Evolutionary conservation across 208 protist genomes (phyloP), one percentile per base, ranked within the genome.

Genomic region (Spongospora subterranea): DNA sequence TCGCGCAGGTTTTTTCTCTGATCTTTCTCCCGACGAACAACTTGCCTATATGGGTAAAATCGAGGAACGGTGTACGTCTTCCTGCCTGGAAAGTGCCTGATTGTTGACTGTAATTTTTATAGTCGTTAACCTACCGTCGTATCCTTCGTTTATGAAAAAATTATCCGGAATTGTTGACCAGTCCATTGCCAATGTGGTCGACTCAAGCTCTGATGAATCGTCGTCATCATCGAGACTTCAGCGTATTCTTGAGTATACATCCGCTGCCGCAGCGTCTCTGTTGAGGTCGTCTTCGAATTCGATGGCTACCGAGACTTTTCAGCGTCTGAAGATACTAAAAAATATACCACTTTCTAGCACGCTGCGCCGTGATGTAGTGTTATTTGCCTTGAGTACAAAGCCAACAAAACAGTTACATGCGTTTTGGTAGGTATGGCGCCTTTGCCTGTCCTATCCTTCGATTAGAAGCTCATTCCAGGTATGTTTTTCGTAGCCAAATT

Each of bases 241-340:
- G n/a, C 71, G 71, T 6, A 82, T 82, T 43, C 71, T 82, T 43
- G 71, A 82, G n/a, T 39, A 20, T n/a, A 39, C 71, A 43, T 82
- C 71, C 13, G 71, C 71, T 20, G 71, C 17, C 71, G 71, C 71
- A 6, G 71, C 71, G 17, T 20, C 6, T 6, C 71, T 82, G 6
- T 20, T 82, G 17, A 43, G 11, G n/a, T 6, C 6, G 17, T 39
- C 71, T 13, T n/a, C 71, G 17, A n/a, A 82, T 43, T 20, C 71
- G 71, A 82, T n/a, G n/a, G 17, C 71, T 35, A n/a, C 6, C 6
- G n/a, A 82, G 40, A 35, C n/a, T 43, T n/a, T 45, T 6, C 35
- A 82, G n/a, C 71, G n/a, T 20, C 40, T 82, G 71, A 6, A 82
- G 71, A 82, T 82, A 40, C 71, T 82, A n/a, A 82, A 13, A 43